Evolutionary conservation across 805 yeast species (phyloP).

Genomic region (Candida khao-thaluensis): DNA sequence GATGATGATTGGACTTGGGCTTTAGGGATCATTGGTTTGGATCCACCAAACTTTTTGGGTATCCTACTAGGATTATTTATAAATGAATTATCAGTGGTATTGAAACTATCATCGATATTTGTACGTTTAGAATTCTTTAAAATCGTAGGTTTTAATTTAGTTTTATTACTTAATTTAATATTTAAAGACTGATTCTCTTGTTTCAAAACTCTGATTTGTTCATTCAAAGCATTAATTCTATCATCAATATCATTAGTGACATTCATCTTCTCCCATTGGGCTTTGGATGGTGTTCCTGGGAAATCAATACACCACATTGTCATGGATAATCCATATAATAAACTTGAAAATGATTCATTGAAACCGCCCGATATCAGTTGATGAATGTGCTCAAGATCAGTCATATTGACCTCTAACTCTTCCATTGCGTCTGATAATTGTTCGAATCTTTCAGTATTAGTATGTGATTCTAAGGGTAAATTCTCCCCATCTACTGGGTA

Average conservation of each 20-base stretch:
- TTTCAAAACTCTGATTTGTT: constrained; percentile 20
- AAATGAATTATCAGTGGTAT: constrained; percentile 13
- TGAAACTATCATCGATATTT: constrained; percentile 5
- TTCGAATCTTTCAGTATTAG: constrained; percentile 40
- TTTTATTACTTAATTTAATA: constrained; percentile 16
- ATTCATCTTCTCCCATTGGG: constrained; percentile 32
- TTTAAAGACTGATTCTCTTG: constrained; percentile 26
- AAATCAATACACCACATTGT: constrained; percentile 90
- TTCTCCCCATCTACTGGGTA: constrained; percentile 41
- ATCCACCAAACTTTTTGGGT: neutral
- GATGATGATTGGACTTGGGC: neutral
- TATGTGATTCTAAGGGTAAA: constrained; percentile 43
- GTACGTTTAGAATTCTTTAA: constrained; percentile 2
- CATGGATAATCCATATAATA: constrained; percentile 75
- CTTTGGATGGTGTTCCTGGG: constrained; percentile 39
- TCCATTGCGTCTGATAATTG: constrained; percentile 49
- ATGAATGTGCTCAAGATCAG: constrained; percentile 58
- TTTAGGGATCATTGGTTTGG: constrained; percentile 1
- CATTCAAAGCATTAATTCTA: constrained; percentile 22
- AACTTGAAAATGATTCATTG: constrained; percentile 76
- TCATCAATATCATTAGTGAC: constrained; percentile 21
- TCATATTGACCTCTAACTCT: constrained; percentile 59
- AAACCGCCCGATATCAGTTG: constrained; percentile 56
- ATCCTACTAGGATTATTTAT: constrained; percentile 19
- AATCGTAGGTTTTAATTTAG: constrained; percentile 8